phyloP scores from a whole-genome alignment of 768 basidiomycete species.

The Panaeolus cyanescens region DNA sequence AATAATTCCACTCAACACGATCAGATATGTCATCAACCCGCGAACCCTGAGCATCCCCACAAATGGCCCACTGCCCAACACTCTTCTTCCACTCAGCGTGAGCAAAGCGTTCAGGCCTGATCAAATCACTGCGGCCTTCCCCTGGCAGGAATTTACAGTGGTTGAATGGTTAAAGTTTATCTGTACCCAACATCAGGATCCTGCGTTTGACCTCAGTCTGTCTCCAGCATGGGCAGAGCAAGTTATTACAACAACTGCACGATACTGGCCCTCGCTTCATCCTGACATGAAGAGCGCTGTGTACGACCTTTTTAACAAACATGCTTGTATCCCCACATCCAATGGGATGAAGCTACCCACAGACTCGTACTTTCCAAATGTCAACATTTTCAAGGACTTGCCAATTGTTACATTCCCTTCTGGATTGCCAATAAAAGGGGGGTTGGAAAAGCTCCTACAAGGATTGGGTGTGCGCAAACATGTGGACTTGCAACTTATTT shows the following conservation, averaged over 20 bases:
- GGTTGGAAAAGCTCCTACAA: slow-evolving; percentile 69
- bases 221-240: slow-evolving; percentile 82
- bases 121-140: slow-evolving; percentile 56
- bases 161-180: slow-evolving; percentile 77
- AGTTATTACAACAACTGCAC: slow-evolving; percentile 64
- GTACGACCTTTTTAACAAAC: slow-evolving; percentile 44
- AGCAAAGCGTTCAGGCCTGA: slow-evolving; percentile 59
- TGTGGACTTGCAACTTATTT: slow-evolving; percentile 92
- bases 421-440: slow-evolving; percentile 60
- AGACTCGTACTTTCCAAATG: slow-evolving; percentile 83
- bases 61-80: slow-evolving; percentile 74
- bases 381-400: slow-evolving; percentile 87
- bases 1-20: slow-evolving; percentile 67
- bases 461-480: slow-evolving; percentile 86
- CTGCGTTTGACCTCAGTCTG: slow-evolving; percentile 61
- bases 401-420: slow-evolving; percentile 78
- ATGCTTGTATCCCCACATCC: slow-evolving; percentile 72
- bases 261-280: slow-evolving; percentile 71
- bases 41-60: slow-evolving; percentile 59
- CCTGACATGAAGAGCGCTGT: slow-evolving; percentile 49
- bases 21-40: slow-evolving; percentile 73
- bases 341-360: slow-evolving; percentile 71
- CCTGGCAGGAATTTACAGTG: slow-evolving; percentile 78
- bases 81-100: slow-evolving; percentile 69
- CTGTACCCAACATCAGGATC: slow-evolving; percentile 42